These are phyloP conservation scores for Kitagawia praeruptora DNA, from an alignment of 129 eudicot species.

Conservation along the genomic window DNA sequence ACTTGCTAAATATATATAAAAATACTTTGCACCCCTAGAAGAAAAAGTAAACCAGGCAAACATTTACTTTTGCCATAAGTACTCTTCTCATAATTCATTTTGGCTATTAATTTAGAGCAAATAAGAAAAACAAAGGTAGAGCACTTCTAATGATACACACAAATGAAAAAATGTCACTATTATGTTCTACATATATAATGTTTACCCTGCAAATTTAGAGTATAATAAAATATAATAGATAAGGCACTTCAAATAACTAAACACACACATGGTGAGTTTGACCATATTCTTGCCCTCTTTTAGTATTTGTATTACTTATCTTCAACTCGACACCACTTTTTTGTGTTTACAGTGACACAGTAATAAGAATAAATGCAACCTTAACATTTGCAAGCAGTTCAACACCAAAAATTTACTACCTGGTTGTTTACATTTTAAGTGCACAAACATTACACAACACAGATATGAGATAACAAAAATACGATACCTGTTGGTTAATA, in stretches of 20 bases:
- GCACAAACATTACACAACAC: background rate
- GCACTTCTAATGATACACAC: background rate
- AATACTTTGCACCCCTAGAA: background rate
- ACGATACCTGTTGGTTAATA: conserved; percentile 45
- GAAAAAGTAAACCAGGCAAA: background rate
- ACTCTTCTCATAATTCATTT: background rate
- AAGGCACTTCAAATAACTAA: background rate
- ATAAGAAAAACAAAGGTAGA: background rate
- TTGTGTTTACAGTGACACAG: background rate
- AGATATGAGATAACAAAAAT: too few relatives aligned
- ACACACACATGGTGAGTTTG: background rate
- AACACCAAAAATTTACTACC: background rate
- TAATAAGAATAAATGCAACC: background rate
- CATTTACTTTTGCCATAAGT: background rate
- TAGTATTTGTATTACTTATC: background rate
- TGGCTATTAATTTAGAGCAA: background rate
- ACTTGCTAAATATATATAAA: background rate
- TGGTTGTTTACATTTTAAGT: background rate
- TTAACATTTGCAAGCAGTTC: background rate
- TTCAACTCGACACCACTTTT: background rate
- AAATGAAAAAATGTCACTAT: background rate
- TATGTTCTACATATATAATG: background rate
- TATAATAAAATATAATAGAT: background rate
- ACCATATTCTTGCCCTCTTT: background rate
- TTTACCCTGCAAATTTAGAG: background rate